phyloP scores from a whole-genome alignment of 2,329 filamentous ascomycete species.

The Alternaria incomplexa region DNA sequence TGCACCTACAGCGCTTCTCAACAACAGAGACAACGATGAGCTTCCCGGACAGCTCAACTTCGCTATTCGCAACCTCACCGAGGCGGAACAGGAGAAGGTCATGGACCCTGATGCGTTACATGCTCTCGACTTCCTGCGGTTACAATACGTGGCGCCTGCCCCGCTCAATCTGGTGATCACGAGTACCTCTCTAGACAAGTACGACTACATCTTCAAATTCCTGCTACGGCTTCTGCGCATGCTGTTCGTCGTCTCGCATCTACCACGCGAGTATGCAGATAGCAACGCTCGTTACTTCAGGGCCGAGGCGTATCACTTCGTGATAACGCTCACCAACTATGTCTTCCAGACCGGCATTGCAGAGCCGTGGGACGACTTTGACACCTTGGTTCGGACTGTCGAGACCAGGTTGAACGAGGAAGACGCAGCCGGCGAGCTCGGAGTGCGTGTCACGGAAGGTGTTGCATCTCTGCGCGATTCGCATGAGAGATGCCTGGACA shows the following conservation, averaged over 20 bases:
- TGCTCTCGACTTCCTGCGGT: conserved; percentile 88
- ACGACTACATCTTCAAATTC: conserved; percentile 83
- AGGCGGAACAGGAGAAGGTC: conserved; percentile 80
- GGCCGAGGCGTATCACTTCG: conserved; percentile 80
- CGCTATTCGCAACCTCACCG: conserved; percentile 74
- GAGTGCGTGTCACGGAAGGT: conserved; percentile 59
- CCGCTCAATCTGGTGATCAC: conserved; percentile 78
- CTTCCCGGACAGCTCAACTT: conserved; percentile 64
- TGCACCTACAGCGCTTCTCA: conserved; percentile 8
- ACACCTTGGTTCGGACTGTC: conserved; percentile 67
- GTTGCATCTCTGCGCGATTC: conserved; percentile 70
- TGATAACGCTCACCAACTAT: conserved; percentile 74
- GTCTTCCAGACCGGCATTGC: conserved; percentile 80
- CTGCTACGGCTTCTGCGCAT: conserved; percentile 79
- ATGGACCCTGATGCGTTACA: conserved; percentile 83
- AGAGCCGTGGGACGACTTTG: conserved; percentile 74
- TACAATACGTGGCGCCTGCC: conserved; percentile 80
- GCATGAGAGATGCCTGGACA: conserved; percentile 76
- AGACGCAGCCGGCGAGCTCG: conserved; percentile 53
- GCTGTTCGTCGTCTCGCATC: conserved; percentile 68
- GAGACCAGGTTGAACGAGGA: conserved; percentile 62
- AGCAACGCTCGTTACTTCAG: conserved; percentile 59
- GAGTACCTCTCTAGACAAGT: conserved; percentile 71
- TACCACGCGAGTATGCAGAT: conserved; percentile 39
- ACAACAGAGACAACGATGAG: conserved; percentile 39